phyloP scores from a whole-genome alignment of 1,284 basidiomycete species.

The Melanopsichium pennsylvanicum region DNA sequence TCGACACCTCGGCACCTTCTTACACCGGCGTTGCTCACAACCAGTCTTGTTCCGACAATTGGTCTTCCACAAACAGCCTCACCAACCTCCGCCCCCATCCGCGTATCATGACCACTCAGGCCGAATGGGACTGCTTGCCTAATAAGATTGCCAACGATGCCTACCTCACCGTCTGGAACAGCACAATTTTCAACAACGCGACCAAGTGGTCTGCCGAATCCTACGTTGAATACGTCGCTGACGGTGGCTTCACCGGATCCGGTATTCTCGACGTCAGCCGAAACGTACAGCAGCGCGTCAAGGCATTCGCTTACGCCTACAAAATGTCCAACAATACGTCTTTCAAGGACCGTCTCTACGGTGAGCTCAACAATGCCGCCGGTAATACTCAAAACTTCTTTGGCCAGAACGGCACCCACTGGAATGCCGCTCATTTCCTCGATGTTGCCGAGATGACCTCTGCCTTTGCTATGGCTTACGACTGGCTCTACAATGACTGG shows the following conservation, averaged over 20 bases:
- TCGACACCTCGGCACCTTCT: conserved; percentile 65
- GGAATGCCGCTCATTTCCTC: conserved; percentile 92
- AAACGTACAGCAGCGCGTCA: conserved; percentile 86
- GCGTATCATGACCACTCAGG: conserved; percentile 85
- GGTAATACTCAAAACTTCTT: conserved; percentile 69
- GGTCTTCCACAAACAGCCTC: conserved; percentile 73
- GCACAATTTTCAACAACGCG: conserved; percentile 88
- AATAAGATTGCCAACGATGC: conserved; percentile 82
- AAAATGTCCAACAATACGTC: conserved; percentile 87
- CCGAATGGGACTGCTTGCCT: conserved; percentile 87
- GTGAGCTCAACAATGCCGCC: conserved; percentile 73
- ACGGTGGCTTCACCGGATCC: conserved; percentile 73
- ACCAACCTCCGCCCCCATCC: conserved; percentile 79
- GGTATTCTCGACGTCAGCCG: conserved; percentile 93
- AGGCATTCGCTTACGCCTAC: conserved; percentile 90
- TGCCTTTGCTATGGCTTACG: conserved; percentile 79
- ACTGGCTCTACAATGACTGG: conserved; percentile 90
- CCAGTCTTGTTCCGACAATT: conserved; percentile 50
- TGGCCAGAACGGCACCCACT: conserved; percentile 70
- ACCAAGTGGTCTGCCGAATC: conserved; percentile 72
- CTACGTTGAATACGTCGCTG: conserved; percentile 77
- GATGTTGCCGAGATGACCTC: conserved; percentile 85
- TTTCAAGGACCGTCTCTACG: conserved; percentile 86
- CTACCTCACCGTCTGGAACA: conserved; percentile 88
- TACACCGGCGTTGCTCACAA: conserved; percentile 28